A percentile compares a stretch with the other conserved stretches of the same genome.
These are phyloP conservation scores for Pulveroboletus sp. DNA, from an alignment of 768 basidiomycete species.

Conservation along the genomic window DNA sequence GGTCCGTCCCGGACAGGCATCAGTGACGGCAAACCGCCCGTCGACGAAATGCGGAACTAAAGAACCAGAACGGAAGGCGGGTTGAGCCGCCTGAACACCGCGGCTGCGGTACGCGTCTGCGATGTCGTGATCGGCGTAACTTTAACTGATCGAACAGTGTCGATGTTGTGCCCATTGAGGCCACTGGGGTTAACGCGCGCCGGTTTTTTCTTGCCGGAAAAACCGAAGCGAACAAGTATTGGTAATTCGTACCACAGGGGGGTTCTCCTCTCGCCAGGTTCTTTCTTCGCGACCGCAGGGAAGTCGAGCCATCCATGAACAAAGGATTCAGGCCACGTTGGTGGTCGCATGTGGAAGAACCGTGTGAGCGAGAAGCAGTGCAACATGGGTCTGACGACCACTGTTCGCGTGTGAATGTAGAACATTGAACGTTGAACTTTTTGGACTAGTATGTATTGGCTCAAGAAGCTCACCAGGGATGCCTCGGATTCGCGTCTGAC, in stretches of 20 bases:
- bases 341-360: not conserved
- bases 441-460: too few relatives aligned
- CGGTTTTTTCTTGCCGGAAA: too few relatives aligned
- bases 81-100: conserved; percentile 8
- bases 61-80: conserved; percentile 1
- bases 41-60: conserved; percentile 13
- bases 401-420: too few relatives aligned
- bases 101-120: too few relatives aligned
- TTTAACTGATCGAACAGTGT: not conserved
- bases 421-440: too few relatives aligned
- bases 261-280: not conserved
- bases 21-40: not conserved
- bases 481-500: not conserved
- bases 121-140: not conserved
- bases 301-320: not conserved
- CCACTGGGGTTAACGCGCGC: not conserved
- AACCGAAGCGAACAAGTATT: not conserved
- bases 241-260: not conserved
- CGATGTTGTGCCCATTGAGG: not conserved
- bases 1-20: not conserved
- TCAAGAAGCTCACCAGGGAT: too few relatives aligned
- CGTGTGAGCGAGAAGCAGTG: too few relatives aligned
- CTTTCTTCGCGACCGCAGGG: conserved; percentile 3
- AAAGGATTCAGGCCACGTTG: not conserved
- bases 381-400: not conserved